A percentile compares a stretch with the other conserved stretches of the same genome.
phyloP scores from a whole-genome alignment of 352 stramenopile genomes.

The Phytophthora cryptogea region DNA sequence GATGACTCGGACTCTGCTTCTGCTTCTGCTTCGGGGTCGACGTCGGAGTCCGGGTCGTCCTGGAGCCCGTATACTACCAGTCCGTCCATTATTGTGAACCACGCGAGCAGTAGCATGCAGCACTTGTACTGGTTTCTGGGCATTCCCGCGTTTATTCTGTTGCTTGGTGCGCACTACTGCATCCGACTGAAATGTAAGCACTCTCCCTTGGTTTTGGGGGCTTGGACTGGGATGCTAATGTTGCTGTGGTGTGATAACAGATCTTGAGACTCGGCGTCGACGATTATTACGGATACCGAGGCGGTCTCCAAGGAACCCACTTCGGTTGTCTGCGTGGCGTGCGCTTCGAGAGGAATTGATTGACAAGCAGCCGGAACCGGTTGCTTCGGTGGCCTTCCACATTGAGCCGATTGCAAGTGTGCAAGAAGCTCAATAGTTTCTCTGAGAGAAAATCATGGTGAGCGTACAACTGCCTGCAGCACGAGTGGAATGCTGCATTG shows the following conservation, averaged over 20 bases:
- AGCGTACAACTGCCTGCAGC: not conserved
- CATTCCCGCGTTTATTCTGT: slow-evolving; percentile 20
- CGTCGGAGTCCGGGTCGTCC: slow-evolving; percentile 8
- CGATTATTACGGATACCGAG: slow-evolving; percentile 19
- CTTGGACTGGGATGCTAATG: not conserved
- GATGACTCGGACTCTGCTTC: slow-evolving; percentile 18
- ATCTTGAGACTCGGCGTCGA: slow-evolving; percentile 14
- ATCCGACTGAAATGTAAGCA: slow-evolving; percentile 29
- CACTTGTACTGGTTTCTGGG: slow-evolving; percentile 27
- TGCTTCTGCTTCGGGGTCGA: not conserved
- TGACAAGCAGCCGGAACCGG: slow-evolving; percentile 33
- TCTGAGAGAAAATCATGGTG: not conserved
- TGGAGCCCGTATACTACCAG: slow-evolving; percentile 24
- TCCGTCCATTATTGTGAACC: slow-evolving; percentile 27
- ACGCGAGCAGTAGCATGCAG: slow-evolving; percentile 7
- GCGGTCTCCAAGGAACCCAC: slow-evolving; percentile 20
- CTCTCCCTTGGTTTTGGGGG: not conserved
- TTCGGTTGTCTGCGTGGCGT: slow-evolving; percentile 41
- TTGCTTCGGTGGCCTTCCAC: slow-evolving; percentile 8
- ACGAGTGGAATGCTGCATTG: slow-evolving; percentile 17
- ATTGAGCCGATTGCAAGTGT: slow-evolving; percentile 21
- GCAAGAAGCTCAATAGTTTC: slow-evolving; percentile 7
- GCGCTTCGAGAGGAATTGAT: slow-evolving; percentile 39
- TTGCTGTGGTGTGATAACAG: slow-evolving; percentile 11
- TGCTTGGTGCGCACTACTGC: slow-evolving; percentile 26